These are phyloP conservation scores for Fusarium protoensiforme DNA, from an alignment of 2,329 filamentous ascomycete species.

Conservation along the genomic window DNA sequence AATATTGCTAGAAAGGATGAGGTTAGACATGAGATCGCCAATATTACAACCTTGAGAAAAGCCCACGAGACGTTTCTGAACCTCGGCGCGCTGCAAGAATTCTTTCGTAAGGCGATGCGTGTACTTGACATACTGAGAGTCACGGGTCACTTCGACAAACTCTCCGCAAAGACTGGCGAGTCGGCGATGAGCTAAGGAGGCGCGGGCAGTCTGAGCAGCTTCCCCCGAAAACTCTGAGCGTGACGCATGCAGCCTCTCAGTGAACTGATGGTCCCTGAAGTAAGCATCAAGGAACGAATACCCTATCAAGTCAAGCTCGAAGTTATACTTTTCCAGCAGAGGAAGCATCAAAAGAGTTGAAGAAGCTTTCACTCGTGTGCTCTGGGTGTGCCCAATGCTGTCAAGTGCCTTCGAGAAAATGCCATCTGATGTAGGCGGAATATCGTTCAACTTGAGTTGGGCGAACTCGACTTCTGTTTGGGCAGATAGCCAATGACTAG, in stretches of 20 bases:
- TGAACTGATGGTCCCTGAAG: neutral
- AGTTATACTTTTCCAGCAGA: neutral
- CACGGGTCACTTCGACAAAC: neutral
- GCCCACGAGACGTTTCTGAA: neutral
- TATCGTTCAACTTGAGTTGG: neutral
- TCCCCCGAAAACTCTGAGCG: neutral
- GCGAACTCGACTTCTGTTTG: neutral
- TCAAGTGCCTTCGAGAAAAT: neutral
- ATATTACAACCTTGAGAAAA: neutral
- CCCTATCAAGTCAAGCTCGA: neutral
- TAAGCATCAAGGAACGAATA: neutral
- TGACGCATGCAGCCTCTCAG: neutral
- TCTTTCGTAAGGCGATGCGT: neutral
- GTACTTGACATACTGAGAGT: neutral
- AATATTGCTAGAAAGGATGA: neutral
- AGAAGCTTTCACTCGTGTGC: neutral
- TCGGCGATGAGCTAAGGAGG: neutral
- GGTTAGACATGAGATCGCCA: neutral
- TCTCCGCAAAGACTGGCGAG: neutral
- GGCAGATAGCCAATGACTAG: neutral
- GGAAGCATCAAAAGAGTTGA: neutral
- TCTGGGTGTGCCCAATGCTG: neutral
- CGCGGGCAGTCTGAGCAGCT: neutral
- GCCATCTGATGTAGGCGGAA: neutral
- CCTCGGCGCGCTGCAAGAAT: neutral